A percentile compares a stretch with the other conserved stretches of the same genome.
Evolutionary conservation across 495 filamentous ascomycete species (phyloP).

Genomic region (Xylaria scruposa): DNA sequence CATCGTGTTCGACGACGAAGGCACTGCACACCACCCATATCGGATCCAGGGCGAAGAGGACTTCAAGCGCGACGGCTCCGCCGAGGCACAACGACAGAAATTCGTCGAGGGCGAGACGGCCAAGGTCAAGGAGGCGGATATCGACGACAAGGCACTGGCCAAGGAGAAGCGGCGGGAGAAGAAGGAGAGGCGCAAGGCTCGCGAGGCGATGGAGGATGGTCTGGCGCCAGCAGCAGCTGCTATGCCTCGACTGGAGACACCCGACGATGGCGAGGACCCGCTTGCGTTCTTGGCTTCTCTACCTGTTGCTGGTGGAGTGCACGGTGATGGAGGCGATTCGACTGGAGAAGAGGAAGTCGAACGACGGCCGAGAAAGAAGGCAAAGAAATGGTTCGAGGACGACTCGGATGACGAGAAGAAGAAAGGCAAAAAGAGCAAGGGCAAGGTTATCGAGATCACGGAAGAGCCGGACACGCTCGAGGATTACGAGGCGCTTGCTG

Average conservation of each 20-base stretch:
- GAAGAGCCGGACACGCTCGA: conserved; percentile 82
- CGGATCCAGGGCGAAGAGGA: conserved; percentile 82
- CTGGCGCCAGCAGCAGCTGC: conserved; percentile 51
- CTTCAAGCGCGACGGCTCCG: conserved; percentile 76
- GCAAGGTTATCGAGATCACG: conserved; percentile 59
- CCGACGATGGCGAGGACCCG: conserved; percentile 52
- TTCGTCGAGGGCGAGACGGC: conserved; percentile 78
- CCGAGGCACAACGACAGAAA: conserved; percentile 72
- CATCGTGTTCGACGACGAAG: conserved; percentile 91
- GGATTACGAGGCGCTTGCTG: conserved; percentile 87
- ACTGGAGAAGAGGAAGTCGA: conserved; percentile 47
- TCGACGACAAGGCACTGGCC: conserved; percentile 78
- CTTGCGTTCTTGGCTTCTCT: conserved; percentile 57
- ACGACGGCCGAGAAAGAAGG: conserved; percentile 46
- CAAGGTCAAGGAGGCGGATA: conserved; percentile 77
- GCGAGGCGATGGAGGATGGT: conserved; percentile 66
- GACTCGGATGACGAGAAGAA: conserved; percentile 54
- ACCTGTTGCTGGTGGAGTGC: conserved; percentile 49
- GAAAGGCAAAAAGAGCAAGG: conserved; percentile 53
- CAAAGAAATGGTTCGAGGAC: conserved; percentile 49
- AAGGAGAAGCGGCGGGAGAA: conserved; percentile 85
- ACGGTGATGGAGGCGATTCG: conserved; percentile 27
- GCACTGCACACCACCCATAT: conserved; percentile 81
- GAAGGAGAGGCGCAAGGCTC: conserved; percentile 81
- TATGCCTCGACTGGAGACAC: conserved; percentile 38